Evolutionary conservation across 768 basidiomycete species (phyloP), one percentile per base, ranked within the genome.

Genomic region (Rhizopogon vesiculosus): DNA sequence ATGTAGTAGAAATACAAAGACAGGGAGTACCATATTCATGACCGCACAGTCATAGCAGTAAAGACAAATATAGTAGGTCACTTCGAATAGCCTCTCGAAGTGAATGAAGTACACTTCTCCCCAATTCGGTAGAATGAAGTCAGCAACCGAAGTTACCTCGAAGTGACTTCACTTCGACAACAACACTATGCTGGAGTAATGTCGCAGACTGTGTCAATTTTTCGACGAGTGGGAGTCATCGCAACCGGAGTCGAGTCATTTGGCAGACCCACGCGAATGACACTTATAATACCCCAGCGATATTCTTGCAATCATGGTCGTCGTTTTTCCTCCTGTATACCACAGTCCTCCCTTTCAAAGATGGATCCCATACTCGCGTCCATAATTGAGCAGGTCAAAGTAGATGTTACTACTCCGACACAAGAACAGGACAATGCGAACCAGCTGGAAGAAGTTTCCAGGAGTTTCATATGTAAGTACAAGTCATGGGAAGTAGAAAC

Each of bases 401-500:
- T 89, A 42, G 87, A 91, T 64, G 63, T 91, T 46, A 59, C 89
- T 25, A 74, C 84, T 31, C 66, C 73, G 49, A 78, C 76, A 5
- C 83, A 83, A 67, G 74, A 76, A 7, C 66, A 69, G 41, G 86
- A 85, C 33, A 89, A 90, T 69, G 80, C 76, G 43, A 67, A 68
- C 8, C 81, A 80, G 51, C 62, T 76, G 33, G 77, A 74, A 58
- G 73, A 81, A 57, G 79, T 91, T 31, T 75, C 84, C 16, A 76
- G 89, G 49, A 83, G 76, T 42, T 91, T 92, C 64, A 76, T 86
- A 57, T 87, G 90, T 91, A 59, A 70, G 84, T 68, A 19, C 28
- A 9, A 35, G 3, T 50, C 31, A 42, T 29, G 15, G 15, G 13
- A 51, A 22, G 10, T 12, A 31, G 13, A 16, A 19, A 22, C 19